Evolutionary conservation across 2,329 filamentous ascomycete genomes (phyloP), one percentile per base, ranked within the genome.

Genomic region (Thielaviopsis populi): DNA sequence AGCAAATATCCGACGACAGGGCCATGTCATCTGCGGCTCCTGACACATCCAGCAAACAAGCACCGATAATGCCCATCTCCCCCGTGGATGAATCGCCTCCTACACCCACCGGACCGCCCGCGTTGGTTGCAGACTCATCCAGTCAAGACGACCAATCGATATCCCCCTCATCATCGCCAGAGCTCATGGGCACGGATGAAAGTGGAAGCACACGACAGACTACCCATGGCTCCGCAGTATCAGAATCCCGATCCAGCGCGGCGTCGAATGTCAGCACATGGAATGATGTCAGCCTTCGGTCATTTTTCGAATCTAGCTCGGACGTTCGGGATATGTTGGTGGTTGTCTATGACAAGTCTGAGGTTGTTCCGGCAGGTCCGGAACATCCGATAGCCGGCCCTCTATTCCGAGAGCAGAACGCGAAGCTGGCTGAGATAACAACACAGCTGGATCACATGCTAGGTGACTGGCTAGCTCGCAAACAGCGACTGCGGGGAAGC

Each of bases 301-400:
- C 88, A 15, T 99, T 96, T 75, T 87, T 97, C 70, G 92, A 97
- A 68, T 64, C 66, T 3, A 85, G 89, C 66, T 85, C 86, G 41
- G 90, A 96, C 67, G 90, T 99, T 68, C 84, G 89, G 61, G 92
- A 99, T 72, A 82, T 97, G 72, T 80, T 97, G 61, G 82, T 91
- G 43, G 88, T 99, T 66, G 90, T 99, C 33, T 91, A 96, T 71
- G 91, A 97, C 74, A 96, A 91, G 73, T 88, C 85, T 15, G 88
- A 91, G 66, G 85, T 95, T 17, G 81, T 84, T 50, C 88, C 90
- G 19, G 88, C 87, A 7, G 83, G 87, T 1, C 81, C 83, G n/a
- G 89, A 96, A 65, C 91, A 97, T 73, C 92, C 92, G 0, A 80
- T 95, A 54, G 89, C 88, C 61, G 83, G 84, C 15, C 83, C 84